Evolutionary conservation across 306 rosid species (phyloP).

Genomic region (Mimosa pudica): DNA sequence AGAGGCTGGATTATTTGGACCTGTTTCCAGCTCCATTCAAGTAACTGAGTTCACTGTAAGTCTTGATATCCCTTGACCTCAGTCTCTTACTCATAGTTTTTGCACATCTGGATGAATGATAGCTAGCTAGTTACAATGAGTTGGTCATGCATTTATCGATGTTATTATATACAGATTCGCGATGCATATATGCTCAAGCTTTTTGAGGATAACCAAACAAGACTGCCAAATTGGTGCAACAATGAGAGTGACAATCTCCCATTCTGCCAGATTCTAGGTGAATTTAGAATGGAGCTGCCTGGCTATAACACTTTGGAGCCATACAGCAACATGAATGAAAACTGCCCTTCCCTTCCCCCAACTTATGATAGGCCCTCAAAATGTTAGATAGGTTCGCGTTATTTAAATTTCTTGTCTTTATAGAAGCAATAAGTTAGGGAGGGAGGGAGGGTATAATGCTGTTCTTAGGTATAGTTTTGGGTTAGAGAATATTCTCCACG

Average conservation of each 20-base stretch:
- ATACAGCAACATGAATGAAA: slow-evolving; percentile 88
- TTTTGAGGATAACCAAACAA: slow-evolving; percentile 80
- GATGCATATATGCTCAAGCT: slow-evolving; percentile 90
- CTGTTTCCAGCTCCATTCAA: slow-evolving; percentile 75
- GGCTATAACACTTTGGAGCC: slow-evolving; percentile 80
- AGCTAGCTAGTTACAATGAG: not conserved
- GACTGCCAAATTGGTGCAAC: slow-evolving; percentile 87
- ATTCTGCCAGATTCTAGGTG: slow-evolving; percentile 98
- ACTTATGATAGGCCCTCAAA: slow-evolving; percentile 63
- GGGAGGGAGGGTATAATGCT: not conserved
- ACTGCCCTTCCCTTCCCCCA: slow-evolving; percentile 92
- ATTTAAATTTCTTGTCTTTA: slow-evolving; percentile 2
- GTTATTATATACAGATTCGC: slow-evolving; percentile 61
- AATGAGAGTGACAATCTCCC: slow-evolving; percentile 60
- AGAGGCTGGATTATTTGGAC: slow-evolving; percentile 84
- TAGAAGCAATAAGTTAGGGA: not conserved
- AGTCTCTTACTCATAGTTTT: not conserved
- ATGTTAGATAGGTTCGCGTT: slow-evolving; percentile 44
- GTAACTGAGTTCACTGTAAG: slow-evolving; percentile 95
- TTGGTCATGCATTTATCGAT: slow-evolving; percentile 5
- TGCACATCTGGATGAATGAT: not conserved
- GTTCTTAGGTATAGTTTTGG: not conserved
- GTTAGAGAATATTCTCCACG: not conserved
- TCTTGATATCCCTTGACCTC: slow-evolving; percentile 3
- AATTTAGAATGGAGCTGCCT: slow-evolving; percentile 88